A percentile compares a stretch with the other conserved stretches of the same genome.
These are phyloP conservation scores for Arabis alpina DNA, from an alignment of 345 rosid genomes.

Conservation along the genomic window DNA sequence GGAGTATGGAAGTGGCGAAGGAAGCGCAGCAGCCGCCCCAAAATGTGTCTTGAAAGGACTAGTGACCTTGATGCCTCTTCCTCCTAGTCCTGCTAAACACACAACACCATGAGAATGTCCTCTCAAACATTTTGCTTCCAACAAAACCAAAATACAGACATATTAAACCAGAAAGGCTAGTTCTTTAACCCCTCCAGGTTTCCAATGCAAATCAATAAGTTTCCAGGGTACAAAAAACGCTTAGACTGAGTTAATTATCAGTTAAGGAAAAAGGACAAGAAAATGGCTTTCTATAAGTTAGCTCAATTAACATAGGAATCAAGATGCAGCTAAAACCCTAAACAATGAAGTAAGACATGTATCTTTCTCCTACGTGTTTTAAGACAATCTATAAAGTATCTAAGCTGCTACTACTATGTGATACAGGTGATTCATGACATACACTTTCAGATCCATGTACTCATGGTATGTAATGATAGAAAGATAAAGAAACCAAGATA, in stretches of 20 bases:
- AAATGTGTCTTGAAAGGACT: slow-evolving; percentile 75
- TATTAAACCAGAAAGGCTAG: neutral
- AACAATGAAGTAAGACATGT: slow-evolving; percentile 12
- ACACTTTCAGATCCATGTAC: slow-evolving; percentile 1
- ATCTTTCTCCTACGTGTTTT: neutral
- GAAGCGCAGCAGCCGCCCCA: slow-evolving; percentile 72
- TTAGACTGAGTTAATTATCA: no score
- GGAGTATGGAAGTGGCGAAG: slow-evolving; percentile 79
- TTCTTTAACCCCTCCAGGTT: neutral
- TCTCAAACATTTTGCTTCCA: slow-evolving; percentile 10
- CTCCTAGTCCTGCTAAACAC: slow-evolving; percentile 48
- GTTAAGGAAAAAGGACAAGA: slow-evolving; percentile 3
- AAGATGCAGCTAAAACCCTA: slow-evolving; percentile 5
- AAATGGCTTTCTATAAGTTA: slow-evolving; percentile 9
- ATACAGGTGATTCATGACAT: slow-evolving; percentile 19
- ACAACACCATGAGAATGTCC: slow-evolving; percentile 22
- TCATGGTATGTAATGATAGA: no score
- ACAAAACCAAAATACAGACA: slow-evolving; percentile 11
- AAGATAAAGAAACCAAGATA: slow-evolving; percentile 28
- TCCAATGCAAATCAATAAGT: neutral
- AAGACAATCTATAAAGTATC: neutral
- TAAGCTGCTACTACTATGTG: neutral
- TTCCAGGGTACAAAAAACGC: neutral
- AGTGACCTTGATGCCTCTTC: slow-evolving; percentile 72
- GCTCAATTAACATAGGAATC: slow-evolving; percentile 9